Conservation (phyloP, 495 filamentous ascomycete genomes). For the Daldinia caldariorum region DNA sequence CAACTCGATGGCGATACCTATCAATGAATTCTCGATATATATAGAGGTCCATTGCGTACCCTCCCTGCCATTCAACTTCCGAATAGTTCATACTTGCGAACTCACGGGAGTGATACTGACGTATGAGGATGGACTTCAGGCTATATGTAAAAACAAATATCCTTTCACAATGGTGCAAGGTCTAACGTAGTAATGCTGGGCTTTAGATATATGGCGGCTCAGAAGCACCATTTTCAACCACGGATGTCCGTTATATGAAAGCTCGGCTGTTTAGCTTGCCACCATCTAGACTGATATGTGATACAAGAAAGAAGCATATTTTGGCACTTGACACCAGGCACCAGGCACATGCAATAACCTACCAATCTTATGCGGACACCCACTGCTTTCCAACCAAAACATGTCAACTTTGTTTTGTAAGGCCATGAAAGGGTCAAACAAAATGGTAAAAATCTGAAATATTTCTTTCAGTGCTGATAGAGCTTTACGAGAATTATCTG, state of each 20-base stretch:
- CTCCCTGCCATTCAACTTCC: slow-evolving; percentile 19
- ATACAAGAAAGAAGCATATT: slow-evolving; percentile 10
- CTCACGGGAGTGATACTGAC: slow-evolving; percentile 22
- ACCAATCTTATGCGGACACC: too few species aligned
- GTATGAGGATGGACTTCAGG: background rate
- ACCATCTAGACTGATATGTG: background rate
- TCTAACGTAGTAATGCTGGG: slow-evolving; percentile 25
- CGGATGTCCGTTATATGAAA: slow-evolving; percentile 31
- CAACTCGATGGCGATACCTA: slow-evolving; percentile 22
- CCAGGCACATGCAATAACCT: too few species aligned
- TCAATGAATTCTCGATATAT: background rate
- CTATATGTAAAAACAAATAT: background rate
- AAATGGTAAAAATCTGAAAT: too few species aligned
- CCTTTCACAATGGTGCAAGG: background rate
- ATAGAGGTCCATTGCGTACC: slow-evolving; percentile 3
- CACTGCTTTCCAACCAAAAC: too few species aligned
- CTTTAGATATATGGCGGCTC: slow-evolving; percentile 17
- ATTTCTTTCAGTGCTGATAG: too few species aligned
- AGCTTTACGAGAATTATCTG: too few species aligned
- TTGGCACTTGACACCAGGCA: background rate
- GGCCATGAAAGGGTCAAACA: too few species aligned
- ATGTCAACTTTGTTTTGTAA: too few species aligned
- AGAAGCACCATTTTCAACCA: slow-evolving; percentile 18
- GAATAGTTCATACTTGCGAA: slow-evolving; percentile 26
- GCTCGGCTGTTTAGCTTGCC: slow-evolving; percentile 14